Evolutionary conservation across 306 rosid species (phyloP).

Genomic region (Acacia melanoxylon): DNA sequence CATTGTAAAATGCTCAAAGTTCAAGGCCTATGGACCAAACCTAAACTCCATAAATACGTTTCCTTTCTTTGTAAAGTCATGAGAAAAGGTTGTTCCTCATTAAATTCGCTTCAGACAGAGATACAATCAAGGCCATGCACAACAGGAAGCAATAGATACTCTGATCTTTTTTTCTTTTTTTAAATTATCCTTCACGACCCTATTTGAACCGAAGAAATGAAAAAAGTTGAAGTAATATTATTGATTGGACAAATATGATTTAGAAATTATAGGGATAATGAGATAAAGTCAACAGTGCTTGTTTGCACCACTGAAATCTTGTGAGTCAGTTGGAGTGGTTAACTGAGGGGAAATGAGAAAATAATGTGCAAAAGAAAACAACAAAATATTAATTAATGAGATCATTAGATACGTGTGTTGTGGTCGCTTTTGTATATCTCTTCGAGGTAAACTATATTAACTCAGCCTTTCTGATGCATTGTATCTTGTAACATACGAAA

Average conservation of each 20-base stretch:
- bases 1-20: neutral
- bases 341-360: conserved; percentile 13
- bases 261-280: no score
- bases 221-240: no score
- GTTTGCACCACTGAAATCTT: conserved; percentile 31
- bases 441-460: conserved; percentile 39
- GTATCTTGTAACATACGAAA: conserved; percentile 69
- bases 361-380: neutral
- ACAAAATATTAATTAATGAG: conserved; percentile 13
- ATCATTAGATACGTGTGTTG: conserved; percentile 25
- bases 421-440: conserved; percentile 26
- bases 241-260: no score
- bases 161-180: no score
- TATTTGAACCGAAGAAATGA: no score
- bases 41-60: conserved; percentile 1
- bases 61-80: neutral
- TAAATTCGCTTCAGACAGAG: neutral
- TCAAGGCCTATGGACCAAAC: conserved; percentile 3
- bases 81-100: neutral
- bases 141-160: no score
- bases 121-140: conserved; percentile 7
- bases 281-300: no score
- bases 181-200: no score
- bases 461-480: conserved; percentile 42
- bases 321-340: conserved; percentile 30